phyloP scores from a whole-genome alignment of 1,284 basidiomycete species.

The Marasmius oreades region DNA sequence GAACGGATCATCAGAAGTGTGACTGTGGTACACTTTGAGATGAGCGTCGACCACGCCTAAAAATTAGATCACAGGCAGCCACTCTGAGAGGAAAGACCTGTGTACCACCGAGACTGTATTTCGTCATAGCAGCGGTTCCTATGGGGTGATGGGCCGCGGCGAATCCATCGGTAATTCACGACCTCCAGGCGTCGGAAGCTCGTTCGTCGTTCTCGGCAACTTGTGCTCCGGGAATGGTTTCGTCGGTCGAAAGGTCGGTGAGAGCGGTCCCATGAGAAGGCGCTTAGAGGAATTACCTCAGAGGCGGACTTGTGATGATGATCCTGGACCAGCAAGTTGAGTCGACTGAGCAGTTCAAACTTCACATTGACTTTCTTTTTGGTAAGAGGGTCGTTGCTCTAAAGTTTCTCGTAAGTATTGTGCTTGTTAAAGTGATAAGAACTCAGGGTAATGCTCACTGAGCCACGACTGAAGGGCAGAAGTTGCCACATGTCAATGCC shows the following conservation, averaged over 20 bases:
- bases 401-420: not conserved
- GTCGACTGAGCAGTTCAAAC: slow-evolving; percentile 44
- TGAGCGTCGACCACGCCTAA: slow-evolving; percentile 39
- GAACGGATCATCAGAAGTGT: slow-evolving; percentile 43
- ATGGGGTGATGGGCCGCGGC: slow-evolving; percentile 52
- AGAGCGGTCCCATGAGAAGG: not conserved
- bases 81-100: slow-evolving; percentile 18
- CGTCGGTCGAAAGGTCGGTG: slow-evolving; percentile 28
- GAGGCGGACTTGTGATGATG: slow-evolving; percentile 38
- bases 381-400: slow-evolving; percentile 43
- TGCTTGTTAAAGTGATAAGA: not conserved
- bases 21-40: slow-evolving; percentile 48
- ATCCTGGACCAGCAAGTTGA: slow-evolving; percentile 47
- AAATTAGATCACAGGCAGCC: not conserved
- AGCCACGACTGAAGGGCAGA: slow-evolving; percentile 51
- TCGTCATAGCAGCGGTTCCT: slow-evolving; percentile 63
- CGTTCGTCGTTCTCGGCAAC: slow-evolving; percentile 40
- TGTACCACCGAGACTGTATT: slow-evolving; percentile 48
- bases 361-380: slow-evolving; percentile 44
- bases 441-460: slow-evolving; percentile 42
- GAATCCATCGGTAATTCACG: slow-evolving; percentile 41
- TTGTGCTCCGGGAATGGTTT: slow-evolving; percentile 34
- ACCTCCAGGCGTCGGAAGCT: slow-evolving; percentile 39
- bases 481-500: slow-evolving; percentile 52
- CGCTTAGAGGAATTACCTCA: slow-evolving; percentile 26